Conservation (phyloP, 208 protist genomes). For the Trypanosoma theileri region DNA sequence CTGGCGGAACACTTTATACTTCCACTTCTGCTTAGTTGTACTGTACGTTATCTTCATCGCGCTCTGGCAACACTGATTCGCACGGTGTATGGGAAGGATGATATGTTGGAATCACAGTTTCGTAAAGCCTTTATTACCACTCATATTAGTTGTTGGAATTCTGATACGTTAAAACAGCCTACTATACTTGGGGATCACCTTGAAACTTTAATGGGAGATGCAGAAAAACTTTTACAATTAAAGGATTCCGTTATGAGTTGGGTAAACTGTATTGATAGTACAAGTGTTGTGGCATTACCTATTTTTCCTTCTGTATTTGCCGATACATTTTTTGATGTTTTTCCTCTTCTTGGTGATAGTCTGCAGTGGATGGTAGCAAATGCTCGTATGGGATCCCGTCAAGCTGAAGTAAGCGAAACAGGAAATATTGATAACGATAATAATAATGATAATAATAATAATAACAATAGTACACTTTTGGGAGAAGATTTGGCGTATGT, state of each 20-base stretch:
- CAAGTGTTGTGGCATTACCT: conserved; percentile 65
- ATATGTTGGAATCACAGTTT: conserved; percentile 25
- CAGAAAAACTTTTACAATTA: not conserved
- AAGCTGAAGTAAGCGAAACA: not conserved
- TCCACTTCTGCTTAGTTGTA: conserved; percentile 72
- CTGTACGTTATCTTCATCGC: conserved; percentile 82
- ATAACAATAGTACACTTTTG: conserved; percentile 37
- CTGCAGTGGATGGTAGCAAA: conserved; percentile 77
- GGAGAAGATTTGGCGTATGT: conserved; percentile 84
- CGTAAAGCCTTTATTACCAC: conserved; percentile 29
- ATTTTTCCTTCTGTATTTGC: conserved; percentile 70
- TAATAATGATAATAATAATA: not conserved
- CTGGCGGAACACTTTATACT: conserved; percentile 60
- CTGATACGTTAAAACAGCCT: not conserved
- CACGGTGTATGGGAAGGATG: conserved; percentile 32
- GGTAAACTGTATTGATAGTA: conserved; percentile 74
- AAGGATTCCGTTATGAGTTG: conserved; percentile 66
- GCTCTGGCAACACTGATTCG: conserved; percentile 74
- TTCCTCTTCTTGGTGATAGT: conserved; percentile 71
- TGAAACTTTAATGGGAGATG: not conserved
- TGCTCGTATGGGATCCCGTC: conserved; percentile 17
- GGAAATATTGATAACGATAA: not conserved
- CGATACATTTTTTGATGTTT: conserved; percentile 60
- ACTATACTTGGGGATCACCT: not conserved
- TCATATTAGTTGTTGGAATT: conserved; percentile 14